phyloP scores from a whole-genome alignment of 345 rosid genomes.

The Populus davidiana region DNA sequence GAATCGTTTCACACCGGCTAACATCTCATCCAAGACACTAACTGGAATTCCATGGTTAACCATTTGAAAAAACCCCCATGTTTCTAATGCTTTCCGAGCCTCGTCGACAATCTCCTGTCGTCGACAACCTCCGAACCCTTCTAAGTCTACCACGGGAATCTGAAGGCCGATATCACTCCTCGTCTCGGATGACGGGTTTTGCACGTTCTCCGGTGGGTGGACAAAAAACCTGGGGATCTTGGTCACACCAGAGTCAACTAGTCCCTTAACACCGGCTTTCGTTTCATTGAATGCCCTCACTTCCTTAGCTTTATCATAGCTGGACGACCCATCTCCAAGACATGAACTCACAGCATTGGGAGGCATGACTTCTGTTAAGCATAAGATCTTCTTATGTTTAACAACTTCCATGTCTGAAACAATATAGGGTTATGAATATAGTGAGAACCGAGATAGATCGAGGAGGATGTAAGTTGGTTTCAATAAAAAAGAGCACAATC shows the following conservation, averaged over 20 bases:
- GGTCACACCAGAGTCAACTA: too few relatives aligned
- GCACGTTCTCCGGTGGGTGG: slow-evolving; percentile 2
- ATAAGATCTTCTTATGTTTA: too few relatives aligned
- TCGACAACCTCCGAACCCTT: too few relatives aligned
- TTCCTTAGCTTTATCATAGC: too few relatives aligned
- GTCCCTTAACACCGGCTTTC: too few relatives aligned
- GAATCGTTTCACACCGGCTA: slow-evolving; percentile 28
- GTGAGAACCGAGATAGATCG: not conserved
- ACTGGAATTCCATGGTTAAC: slow-evolving; percentile 45
- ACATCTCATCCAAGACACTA: slow-evolving; percentile 40
- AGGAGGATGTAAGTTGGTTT: not conserved
- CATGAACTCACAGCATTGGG: not conserved
- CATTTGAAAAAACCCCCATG: slow-evolving; percentile 49
- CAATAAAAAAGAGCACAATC: not conserved
- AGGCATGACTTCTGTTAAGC: not conserved
- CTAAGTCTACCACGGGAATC: too few relatives aligned
- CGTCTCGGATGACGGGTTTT: not conserved
- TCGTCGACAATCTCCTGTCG: slow-evolving; percentile 18
- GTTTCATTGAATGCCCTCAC: too few relatives aligned
- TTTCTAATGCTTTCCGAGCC: slow-evolving; percentile 34
- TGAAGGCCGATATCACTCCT: not conserved
- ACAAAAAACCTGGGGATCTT: too few relatives aligned
- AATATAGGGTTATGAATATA: not conserved
- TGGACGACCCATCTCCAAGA: slow-evolving; percentile 11
- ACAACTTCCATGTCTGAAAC: slow-evolving; percentile 16